phyloP scores from a whole-genome alignment of 2,329 filamentous ascomycete species.

The Exophiala mesophila region DNA sequence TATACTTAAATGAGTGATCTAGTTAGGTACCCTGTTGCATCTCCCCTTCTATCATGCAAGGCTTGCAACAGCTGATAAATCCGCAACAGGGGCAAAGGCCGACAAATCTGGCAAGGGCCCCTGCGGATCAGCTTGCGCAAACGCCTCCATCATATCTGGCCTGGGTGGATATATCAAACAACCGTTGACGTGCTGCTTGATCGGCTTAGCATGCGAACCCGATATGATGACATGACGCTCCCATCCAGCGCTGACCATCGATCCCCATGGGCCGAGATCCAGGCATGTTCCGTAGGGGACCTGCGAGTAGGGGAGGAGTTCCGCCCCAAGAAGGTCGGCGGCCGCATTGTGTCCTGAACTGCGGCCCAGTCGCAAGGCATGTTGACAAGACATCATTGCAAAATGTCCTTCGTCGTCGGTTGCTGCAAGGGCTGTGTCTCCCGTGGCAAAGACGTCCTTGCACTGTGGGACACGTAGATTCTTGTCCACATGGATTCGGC shows the following conservation, averaged over 20 bases:
- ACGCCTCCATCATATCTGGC: constrained; percentile 22
- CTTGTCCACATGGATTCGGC: constrained; percentile 30
- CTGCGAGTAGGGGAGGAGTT: constrained; percentile 30
- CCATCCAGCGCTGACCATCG: constrained; percentile 32
- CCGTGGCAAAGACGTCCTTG: constrained; percentile 31
- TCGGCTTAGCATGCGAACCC: constrained; percentile 31
- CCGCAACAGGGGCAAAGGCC: too few relatives aligned
- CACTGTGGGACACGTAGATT: constrained; percentile 28
- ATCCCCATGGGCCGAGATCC: constrained; percentile 34
- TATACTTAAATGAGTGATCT: too few relatives aligned
- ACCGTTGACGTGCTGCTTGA: constrained; percentile 34
- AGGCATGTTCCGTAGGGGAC: constrained; percentile 32
- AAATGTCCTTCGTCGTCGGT: constrained; percentile 28
- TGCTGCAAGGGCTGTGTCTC: constrained; percentile 31
- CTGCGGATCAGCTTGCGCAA: constrained; percentile 29
- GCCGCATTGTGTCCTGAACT: constrained; percentile 34
- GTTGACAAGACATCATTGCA: constrained; percentile 39
- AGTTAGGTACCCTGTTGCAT: too few relatives aligned
- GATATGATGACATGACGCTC: constrained; percentile 29
- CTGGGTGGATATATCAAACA: constrained; percentile 34
- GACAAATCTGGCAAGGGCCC: too few relatives aligned
- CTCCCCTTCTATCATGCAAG: too few relatives aligned
- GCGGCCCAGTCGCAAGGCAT: constrained; percentile 35
- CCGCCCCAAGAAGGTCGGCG: constrained; percentile 31
- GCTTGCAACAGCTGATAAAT: too few relatives aligned